Evolutionary conservation across 805 yeast genomes (phyloP).

Genomic region (Ogataea parapolymorpha): DNA sequence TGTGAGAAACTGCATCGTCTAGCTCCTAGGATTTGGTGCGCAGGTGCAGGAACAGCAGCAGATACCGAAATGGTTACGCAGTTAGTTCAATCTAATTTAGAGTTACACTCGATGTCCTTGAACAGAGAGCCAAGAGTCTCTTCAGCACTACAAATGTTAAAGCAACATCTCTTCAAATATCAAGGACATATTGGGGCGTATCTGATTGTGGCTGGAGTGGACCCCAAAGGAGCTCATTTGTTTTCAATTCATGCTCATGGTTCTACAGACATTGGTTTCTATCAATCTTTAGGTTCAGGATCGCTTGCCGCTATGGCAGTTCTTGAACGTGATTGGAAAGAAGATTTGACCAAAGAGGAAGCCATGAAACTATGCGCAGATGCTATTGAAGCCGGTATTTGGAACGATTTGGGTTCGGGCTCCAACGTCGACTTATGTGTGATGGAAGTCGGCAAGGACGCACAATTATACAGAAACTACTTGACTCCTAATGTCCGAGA

Average conservation of each 20-base stretch:
- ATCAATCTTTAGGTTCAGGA: conserved; percentile 92
- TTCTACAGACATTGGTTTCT: conserved; percentile 92
- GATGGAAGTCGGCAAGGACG: conserved; percentile 90
- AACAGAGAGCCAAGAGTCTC: conserved; percentile 90
- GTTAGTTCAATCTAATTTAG: conserved; percentile 84
- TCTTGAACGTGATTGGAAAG: conserved; percentile 82
- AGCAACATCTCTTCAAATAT: conserved; percentile 93
- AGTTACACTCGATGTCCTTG: conserved; percentile 80
- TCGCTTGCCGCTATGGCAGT: conserved; percentile 99
- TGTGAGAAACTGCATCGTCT: conserved; percentile 92
- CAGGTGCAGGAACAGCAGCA: conserved; percentile 99
- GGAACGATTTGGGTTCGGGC: conserved; percentile 99
- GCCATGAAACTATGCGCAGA: conserved; percentile 89
- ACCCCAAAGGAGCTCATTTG: conserved; percentile 93
- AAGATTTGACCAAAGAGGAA: conserved; percentile 75
- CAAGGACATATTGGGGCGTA: conserved; percentile 98
- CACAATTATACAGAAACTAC: conserved; percentile 80
- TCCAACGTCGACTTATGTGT: conserved; percentile 97
- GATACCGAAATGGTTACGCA: conserved; percentile 98
- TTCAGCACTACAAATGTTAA: conserved; percentile 86
- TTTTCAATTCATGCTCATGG: conserved; percentile 97
- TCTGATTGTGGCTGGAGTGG: conserved; percentile 95
- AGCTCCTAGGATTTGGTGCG: conserved; percentile 96
- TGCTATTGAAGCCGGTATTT: conserved; percentile 96
- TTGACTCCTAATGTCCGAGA: conserved; percentile 88